phyloP scores from a whole-genome alignment of 1,284 basidiomycete genomes.

The Trichosporon sp. region DNA sequence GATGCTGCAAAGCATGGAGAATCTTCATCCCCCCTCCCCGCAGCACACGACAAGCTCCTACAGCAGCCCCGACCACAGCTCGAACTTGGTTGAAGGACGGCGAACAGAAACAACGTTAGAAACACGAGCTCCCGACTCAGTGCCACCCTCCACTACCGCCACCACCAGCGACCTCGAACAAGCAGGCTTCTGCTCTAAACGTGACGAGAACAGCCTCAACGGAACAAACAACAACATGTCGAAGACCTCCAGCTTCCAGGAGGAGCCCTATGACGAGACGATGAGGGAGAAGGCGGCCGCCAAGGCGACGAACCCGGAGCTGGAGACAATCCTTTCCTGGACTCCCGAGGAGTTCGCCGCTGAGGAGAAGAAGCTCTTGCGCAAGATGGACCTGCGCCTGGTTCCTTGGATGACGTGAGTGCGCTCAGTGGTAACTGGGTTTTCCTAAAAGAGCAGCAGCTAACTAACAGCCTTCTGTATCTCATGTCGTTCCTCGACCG shows the following conservation, averaged over 20 bases:
- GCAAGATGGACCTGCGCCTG: conserved; percentile 51
- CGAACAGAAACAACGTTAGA: neutral
- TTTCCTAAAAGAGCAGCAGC: neutral
- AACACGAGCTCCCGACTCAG: neutral
- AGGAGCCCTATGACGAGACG: neutral
- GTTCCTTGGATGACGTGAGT: conserved; percentile 56
- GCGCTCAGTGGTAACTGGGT: neutral
- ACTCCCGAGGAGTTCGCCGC: conserved; percentile 42
- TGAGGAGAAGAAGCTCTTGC: conserved; percentile 46
- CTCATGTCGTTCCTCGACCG: conserved; percentile 58
- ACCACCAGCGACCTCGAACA: neutral
- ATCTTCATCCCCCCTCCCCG: neutral
- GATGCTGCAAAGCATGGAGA: neutral
- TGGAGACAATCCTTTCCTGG: conserved; percentile 39
- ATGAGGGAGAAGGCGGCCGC: neutral
- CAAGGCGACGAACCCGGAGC: neutral
- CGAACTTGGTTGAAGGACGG: neutral
- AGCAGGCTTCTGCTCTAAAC: neutral
- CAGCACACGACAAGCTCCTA: conserved; percentile 1
- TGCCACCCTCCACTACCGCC: neutral
- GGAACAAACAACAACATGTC: neutral
- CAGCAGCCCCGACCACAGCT: neutral
- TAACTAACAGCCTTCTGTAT: conserved; percentile 39
- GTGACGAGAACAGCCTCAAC: neutral
- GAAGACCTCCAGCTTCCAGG: conserved; percentile 10